Percentiles rank a stretch among this genome's conserved stretches.
These are phyloP conservation scores for Erythrophleum fordii DNA, from an alignment of 306 rosid species.

Conservation along the genomic window DNA sequence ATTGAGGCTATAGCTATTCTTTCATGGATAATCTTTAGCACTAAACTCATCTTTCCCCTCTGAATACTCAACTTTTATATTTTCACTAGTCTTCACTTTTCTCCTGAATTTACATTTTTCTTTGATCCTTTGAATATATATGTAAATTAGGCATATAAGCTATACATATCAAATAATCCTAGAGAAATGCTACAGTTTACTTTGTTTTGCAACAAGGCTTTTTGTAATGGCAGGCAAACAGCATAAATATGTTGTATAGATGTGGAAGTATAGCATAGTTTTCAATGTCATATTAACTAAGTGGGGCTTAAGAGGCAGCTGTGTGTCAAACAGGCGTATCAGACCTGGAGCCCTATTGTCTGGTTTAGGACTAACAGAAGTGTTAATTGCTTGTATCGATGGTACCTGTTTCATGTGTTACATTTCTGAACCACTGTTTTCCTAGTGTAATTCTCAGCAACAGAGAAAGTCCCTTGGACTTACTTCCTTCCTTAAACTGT, in stretches of 20 bases:
- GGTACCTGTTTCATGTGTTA: not conserved
- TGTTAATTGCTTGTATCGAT: not conserved
- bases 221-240: slow-evolving; percentile 1
- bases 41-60: not conserved
- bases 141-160: not conserved
- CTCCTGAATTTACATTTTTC: not conserved
- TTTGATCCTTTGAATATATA: not conserved
- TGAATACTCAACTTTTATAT: not conserved
- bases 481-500: slow-evolving; percentile 1
- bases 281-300: not conserved
- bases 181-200: slow-evolving; percentile 11
- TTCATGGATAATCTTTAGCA: not conserved
- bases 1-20: not conserved
- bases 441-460: not conserved
- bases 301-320: not conserved
- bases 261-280: slow-evolving; percentile 11
- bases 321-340: not conserved
- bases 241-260: slow-evolving; percentile 4
- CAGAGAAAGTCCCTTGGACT: slow-evolving; percentile 10
- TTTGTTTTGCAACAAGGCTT: not conserved
- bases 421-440: slow-evolving; percentile 24
- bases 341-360: not conserved
- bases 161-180: not conserved
- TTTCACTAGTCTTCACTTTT: not conserved
- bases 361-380: not conserved